Evolutionary conservation across 495 filamentous ascomycete genomes (phyloP), one percentile per base, ranked within the genome.

Genomic region (Penicillium tannophilum): DNA sequence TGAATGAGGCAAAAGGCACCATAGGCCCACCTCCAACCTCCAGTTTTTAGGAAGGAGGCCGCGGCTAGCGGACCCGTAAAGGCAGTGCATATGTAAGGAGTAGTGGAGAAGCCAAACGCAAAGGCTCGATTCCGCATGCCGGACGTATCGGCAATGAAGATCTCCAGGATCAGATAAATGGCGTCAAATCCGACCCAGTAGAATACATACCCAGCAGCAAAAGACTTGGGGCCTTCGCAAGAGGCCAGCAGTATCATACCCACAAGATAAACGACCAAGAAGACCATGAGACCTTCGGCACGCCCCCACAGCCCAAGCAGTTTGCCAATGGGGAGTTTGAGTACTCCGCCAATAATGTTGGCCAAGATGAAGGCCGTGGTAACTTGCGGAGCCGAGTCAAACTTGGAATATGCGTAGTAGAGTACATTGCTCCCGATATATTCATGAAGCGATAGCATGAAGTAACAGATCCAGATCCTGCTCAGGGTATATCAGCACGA

Each of bases 271-370:
- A 79, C 56, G 64, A 72, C 70, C 46, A 82, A 35, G 9, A 67
- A 79, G 57, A 86, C 87, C 39, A 74, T 75, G 33, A 80, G 63
- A 64, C 41, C 56, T 19, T 46, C 19, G 6, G 82, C 60, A 62
- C 83, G 66, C 39, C 87, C 88, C 78, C 81, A 90, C 20, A 87
- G 72, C 63, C 89, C 85, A 52, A 89, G 74, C 24, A 90, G 70
- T 68, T 90, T 90, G 43, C 85, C 86, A 36, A 89, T 75, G 4
- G 87, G 80, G 46, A 89, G 39, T 28, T 53, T 47, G 19, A 52
- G 50, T 5, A 43, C 49, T 19, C 48, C 62, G 30, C 80, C 82
- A 58, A 89, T 83, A 42, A 90, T 58, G 23, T 56, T 68, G 4
- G 71, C 67, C 19, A 78, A 60, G 39, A 76, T 76, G 69, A 12